Evolutionary conservation across 2,329 filamentous ascomycete species (phyloP).

Genomic region (Neurospora sp.): DNA sequence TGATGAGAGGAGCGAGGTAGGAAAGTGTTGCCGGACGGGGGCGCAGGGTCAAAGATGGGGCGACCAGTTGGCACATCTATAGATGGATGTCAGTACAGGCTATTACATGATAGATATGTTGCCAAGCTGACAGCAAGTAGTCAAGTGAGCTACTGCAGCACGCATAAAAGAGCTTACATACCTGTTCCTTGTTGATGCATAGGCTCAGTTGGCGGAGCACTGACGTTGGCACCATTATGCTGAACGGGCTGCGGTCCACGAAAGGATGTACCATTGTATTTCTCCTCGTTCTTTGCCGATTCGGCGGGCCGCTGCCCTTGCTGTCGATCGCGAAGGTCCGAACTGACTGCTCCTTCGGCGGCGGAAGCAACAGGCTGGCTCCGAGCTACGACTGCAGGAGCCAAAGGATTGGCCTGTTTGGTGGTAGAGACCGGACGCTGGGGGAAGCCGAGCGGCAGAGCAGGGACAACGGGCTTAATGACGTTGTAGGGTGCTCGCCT

Average conservation of each 20-base stretch:
- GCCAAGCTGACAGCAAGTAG: background rate
- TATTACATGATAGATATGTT: background rate
- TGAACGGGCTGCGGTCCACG: background rate
- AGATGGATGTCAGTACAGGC: background rate
- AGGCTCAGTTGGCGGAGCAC: background rate
- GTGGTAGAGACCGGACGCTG: conserved; percentile 11
- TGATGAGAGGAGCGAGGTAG: background rate
- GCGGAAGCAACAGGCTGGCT: conserved; percentile 2
- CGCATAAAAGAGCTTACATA: background rate
- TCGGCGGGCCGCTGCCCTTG: background rate
- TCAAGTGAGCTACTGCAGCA: background rate
- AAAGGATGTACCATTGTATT: background rate
- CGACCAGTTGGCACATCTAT: background rate
- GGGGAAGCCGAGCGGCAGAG: conserved; percentile 17
- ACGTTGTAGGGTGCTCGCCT: conserved; percentile 7
- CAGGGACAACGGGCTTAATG: conserved; percentile 16
- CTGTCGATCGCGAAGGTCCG: background rate
- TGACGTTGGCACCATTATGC: background rate
- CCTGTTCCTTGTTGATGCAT: background rate
- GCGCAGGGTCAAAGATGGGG: background rate
- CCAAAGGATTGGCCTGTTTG: conserved; percentile 6
- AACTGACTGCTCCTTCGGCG: background rate
- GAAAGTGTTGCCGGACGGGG: background rate
- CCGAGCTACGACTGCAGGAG: background rate
- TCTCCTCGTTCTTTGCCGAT: background rate